Conservation (phyloP, 106 monocot species). For the Apostasia shenzhenica region DNA sequence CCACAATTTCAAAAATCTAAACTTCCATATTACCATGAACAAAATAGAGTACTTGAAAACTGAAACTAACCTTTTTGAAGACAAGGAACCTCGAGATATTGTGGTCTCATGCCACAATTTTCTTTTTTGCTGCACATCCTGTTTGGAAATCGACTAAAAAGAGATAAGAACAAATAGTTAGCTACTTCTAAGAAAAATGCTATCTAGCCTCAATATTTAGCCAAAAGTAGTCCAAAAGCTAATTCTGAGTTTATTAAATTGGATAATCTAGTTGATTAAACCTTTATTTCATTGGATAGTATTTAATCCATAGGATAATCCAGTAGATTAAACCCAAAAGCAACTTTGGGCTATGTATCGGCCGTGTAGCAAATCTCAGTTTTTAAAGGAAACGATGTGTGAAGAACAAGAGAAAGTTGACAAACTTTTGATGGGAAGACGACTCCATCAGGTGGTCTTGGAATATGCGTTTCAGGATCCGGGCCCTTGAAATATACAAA, state of each 20-base stretch:
- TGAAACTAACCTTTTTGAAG: neutral
- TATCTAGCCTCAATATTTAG: no score
- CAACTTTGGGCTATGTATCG: no score
- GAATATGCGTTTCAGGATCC: conserved; percentile 3
- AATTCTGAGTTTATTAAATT: no score
- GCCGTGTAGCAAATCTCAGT: neutral
- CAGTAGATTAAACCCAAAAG: no score
- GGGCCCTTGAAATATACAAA: conserved; percentile 17
- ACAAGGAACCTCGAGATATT: neutral
- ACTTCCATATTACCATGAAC: neutral
- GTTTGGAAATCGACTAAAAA: conserved; percentile 9
- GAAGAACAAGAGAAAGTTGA: neutral
- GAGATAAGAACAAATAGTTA: neutral
- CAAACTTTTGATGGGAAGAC: conserved; percentile 13
- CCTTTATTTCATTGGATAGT: no score
- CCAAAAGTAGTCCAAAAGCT: no score
- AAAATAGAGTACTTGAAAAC: neutral
- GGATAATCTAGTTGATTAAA: no score
- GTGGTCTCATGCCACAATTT: conserved; percentile 15
- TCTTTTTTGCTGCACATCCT: conserved; percentile 7
- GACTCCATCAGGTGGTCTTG: conserved; percentile 14
- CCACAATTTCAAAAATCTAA: neutral
- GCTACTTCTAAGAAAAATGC: neutral
- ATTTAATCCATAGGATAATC: no score
- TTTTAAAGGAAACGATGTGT: neutral